Evolutionary conservation across 1,139 yeast genomes (phyloP).

Genomic region (Kurtzmaniella quercitrusa): DNA sequence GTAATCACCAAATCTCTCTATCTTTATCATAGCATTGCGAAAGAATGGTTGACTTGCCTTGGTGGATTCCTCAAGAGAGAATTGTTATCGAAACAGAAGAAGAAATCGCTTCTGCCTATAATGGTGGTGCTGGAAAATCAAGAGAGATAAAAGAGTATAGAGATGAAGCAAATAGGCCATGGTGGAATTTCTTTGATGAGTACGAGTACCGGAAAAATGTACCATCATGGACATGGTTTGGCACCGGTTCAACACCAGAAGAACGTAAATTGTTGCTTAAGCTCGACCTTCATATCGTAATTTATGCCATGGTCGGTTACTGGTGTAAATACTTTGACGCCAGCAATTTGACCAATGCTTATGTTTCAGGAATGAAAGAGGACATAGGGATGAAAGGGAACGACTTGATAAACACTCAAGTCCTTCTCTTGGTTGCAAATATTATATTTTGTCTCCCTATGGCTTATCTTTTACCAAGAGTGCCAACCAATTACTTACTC

Average conservation of each 20-base stretch:
- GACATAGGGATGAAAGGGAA: conserved; percentile 25
- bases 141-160: conserved; percentile 17
- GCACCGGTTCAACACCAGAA: conserved; percentile 12
- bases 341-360: conserved; percentile 25
- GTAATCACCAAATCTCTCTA: too few relatives aligned
- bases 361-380: conserved; percentile 25
- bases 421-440: conserved; percentile 23
- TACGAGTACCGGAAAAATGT: conserved; percentile 22
- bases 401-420: conserved; percentile 26
- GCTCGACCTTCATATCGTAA: conserved; percentile 21
- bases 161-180: conserved; percentile 26
- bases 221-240: conserved; percentile 21
- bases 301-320: conserved; percentile 24
- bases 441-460: conserved; percentile 23
- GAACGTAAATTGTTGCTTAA: conserved; percentile 23
- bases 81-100: conserved; percentile 5
- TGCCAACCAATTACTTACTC: conserved; percentile 20
- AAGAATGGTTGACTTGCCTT: conserved; percentile 3
- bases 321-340: conserved; percentile 22
- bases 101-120: conserved; percentile 3
- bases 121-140: background rate
- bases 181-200: conserved; percentile 30
- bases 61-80: conserved; percentile 8
- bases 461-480: conserved; percentile 18
- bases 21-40: too few relatives aligned